phyloP scores from a whole-genome alignment of 2,329 filamentous ascomycete genomes.

The Aspergillus hortae region DNA sequence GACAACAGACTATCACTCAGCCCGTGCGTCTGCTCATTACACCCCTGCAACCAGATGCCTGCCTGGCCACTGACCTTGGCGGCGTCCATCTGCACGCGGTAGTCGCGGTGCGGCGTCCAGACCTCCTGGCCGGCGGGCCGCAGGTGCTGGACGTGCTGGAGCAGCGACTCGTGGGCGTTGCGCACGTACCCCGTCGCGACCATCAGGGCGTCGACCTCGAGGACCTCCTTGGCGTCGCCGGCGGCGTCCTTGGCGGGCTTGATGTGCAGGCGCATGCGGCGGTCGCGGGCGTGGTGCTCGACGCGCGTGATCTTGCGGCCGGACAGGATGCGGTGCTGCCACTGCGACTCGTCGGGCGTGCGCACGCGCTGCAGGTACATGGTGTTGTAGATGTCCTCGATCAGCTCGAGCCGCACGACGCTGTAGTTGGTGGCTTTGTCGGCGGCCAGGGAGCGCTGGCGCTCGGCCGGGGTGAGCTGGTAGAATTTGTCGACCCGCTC shows the following conservation, averaged over 20 bases:
- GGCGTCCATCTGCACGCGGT: constrained; percentile 68
- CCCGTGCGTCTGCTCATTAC: constrained; percentile 88
- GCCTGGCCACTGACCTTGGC: constrained; percentile 67
- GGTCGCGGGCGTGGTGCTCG: constrained; percentile 48
- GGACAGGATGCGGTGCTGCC: constrained; percentile 78
- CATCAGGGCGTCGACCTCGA: constrained; percentile 78
- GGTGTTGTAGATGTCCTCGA: constrained; percentile 82
- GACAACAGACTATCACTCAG: constrained; percentile 79
- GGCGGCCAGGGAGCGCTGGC: constrained; percentile 59
- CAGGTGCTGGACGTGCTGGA: constrained; percentile 63
- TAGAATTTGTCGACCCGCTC: constrained; percentile 76
- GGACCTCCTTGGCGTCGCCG: constrained; percentile 50
- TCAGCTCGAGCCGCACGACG: constrained; percentile 84
- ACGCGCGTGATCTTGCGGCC: constrained; percentile 64
- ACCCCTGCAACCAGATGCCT: constrained; percentile 89
- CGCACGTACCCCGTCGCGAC: constrained; percentile 84
- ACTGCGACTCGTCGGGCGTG: constrained; percentile 65
- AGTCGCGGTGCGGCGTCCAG: constrained; percentile 72
- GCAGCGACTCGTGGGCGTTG: constrained; percentile 72
- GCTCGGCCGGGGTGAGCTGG: constrained; percentile 60
- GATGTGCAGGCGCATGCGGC: constrained; percentile 59
- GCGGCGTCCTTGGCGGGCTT: constrained; percentile 42
- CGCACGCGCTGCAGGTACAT: constrained; percentile 82
- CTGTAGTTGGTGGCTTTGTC: constrained; percentile 91
- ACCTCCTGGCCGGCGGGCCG: constrained; percentile 57